Base-by-base conservation (phyloP, 1,284 basidiomycete species). In the Ustanciosporium gigantosporum region DNA sequence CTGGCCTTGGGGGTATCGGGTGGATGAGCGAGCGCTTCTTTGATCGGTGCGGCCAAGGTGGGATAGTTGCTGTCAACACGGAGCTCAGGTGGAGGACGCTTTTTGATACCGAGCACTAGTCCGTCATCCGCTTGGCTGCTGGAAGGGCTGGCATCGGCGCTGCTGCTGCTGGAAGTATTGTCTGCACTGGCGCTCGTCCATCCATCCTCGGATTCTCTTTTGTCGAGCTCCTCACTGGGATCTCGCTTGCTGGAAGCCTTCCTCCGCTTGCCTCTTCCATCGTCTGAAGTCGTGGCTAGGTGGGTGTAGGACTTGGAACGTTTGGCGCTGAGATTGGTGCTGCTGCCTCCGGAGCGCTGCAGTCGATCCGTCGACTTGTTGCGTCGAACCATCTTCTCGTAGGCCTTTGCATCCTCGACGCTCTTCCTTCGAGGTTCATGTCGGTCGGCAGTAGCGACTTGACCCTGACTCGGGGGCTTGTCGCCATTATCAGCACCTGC, bases 291-390 rank as follows among this genome's bases (percentile, higher is more conserved):
- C 47, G 46, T 47, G 49, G 41, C 64, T 19, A 71, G 46, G 29
- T 66, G 52, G 1, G 68, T 69, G 25, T 53, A 61, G 2, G 68
- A 71, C 32, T 69, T 71, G 41, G 58, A 64, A 4, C 68, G 53
- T 38, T 71, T 71, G 40, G 13, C 17, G 34, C 57, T 43, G 22
- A 71, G 51, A 21, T 69, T 61, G 2, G 64, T 41, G 38, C 62
- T 56, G 55, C 68, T 69, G 29, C 45, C 66, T 20, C 46, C 45
- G 0, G 58, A 50, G 21, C 62, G 57, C 20, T 39, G 57, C 6
- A 71, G 58, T 20, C 66, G 51, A 34, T 71, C 68, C 17, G 67
- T 65, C 2, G 68, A 71, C 43, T 69, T 71, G 44, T 61, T 46
- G 24, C 52, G 43, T 22, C 57, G 46, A 13, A 47, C 24, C 16